Evolutionary conservation across 345 rosid genomes (phyloP), one percentile per base, ranked within the genome.

Genomic region (Anacardium occidentale): DNA sequence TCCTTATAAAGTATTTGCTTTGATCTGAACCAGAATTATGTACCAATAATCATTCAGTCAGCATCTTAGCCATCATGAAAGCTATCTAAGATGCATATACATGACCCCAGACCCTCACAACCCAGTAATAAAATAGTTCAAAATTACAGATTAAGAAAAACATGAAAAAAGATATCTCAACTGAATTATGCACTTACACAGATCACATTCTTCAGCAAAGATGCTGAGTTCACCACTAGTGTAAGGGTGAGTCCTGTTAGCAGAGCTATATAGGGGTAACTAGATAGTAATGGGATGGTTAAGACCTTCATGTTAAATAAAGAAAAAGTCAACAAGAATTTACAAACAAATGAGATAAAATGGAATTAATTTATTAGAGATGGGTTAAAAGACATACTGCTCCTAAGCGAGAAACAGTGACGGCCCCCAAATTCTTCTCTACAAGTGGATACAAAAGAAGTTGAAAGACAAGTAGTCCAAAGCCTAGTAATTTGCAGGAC

Each of bases 381-480:
- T 25, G 59, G 18, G 60, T 25, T 51, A 44, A 52, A 65, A 59
- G 59, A 52, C 81, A 32, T 80, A 86, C 87, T 18, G 83, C 87
- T 71, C 84, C 90, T 6, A 80, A 24, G 52, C 85, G 80, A 42
- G 85, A 76, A 37, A 86, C 59, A 73, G 61, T 71, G 47, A 86
- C 73, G 4, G 87, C 86, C 12, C 90, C 90, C 22, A 82, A 61
- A 60, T 59, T 69, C 72, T 75, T 80, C 77, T 82, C 90, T 62
- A 77, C 73, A 37, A 62, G 44, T 40, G 90, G 86, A 70, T 86
- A 86, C 8, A 86, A 32, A 68, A 72, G 68, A 26, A 86, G 77
- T 73, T 86, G 87, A 77, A 86, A 86, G 68, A 86, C 70, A 21
- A 86, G 76, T 60, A 86, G 72, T 67, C 87, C 86, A 73, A 81